Evolutionary conservation across 306 rosid genomes (phyloP), one percentile per base, ranked within the genome.

Genomic region (Abrus precatorius): DNA sequence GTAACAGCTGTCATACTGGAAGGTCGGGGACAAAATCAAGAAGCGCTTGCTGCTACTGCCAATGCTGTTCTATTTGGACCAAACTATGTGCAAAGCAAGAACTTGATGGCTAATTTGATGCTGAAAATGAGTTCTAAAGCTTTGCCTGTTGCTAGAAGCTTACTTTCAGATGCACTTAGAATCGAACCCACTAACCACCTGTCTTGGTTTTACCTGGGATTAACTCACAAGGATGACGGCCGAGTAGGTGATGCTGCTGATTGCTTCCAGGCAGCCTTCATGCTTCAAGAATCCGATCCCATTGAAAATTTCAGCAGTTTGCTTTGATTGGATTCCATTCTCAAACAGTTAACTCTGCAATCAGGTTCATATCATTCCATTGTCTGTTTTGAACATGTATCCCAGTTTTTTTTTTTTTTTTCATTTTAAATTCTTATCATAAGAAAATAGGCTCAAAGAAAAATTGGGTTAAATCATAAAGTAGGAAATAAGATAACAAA

Each of bases 241-340:
- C 90, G 96, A 75, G 68, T 84, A 32, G 80, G 85, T 0, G 97
- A 95, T 80, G 99, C 99, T 14, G 88, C 86, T 41, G 99, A 95
- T 75, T 93, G 94, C 89, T 93, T 91, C 84, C 97, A 95, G 73
- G 99, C 98, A 78, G 99, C 99, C 40, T 85, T 88, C 78, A 90
- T 93, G 97, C 99, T 95, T 60, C 96, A 93, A 89, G 98, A 95
- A 90, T 88, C 94, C 1, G 96, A 91, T 74, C 99, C 98, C 30
- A 74, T 95, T 9, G 97, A 95, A 87, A 85, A 85, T 77, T 95
- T 93, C 87, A 81, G 85, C 87, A 75, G 75, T 64, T 4, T 89
- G 66, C 83, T 83, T 74, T 95, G 91, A 92, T 57, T 41, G 48
- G 43, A 73, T 29, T 56, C 63, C 49, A 5, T 52, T 52, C 52